Percentiles rank a stretch among this genome's conserved stretches.
Evolutionary conservation across 1,284 basidiomycete species (phyloP).

Genomic region (Sparassis latifolia): DNA sequence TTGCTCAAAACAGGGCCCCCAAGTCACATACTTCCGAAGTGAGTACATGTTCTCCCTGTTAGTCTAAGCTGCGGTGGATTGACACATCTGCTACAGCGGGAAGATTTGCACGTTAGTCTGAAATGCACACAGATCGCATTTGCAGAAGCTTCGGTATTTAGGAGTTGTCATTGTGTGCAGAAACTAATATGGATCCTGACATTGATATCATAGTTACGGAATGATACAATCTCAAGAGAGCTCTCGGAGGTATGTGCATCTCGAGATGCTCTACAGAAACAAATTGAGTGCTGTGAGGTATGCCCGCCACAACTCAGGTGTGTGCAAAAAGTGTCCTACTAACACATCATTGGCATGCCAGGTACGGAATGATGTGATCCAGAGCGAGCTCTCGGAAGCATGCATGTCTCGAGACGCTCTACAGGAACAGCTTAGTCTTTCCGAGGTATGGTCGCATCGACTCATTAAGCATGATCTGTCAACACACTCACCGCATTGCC

Average conservation of each 20-base stretch:
- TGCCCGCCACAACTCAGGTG: too few relatives aligned
- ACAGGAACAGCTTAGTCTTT: neutral
- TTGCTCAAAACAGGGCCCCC: neutral
- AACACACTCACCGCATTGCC: neutral
- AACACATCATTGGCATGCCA: neutral
- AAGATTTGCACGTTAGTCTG: neutral
- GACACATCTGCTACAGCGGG: neutral
- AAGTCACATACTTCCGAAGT: neutral
- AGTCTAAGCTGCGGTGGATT: neutral
- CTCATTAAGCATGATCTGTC: neutral
- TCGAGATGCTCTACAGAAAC: too few relatives aligned
- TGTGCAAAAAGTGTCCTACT: too few relatives aligned
- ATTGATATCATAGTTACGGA: too few relatives aligned
- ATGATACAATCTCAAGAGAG: too few relatives aligned
- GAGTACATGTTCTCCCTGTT: neutral
- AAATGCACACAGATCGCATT: neutral
- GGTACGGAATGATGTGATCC: neutral
- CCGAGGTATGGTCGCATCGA: neutral
- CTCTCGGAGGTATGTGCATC: too few relatives aligned
- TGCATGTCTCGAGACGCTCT: neutral
- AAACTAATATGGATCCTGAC: neutral
- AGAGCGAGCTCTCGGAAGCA: neutral
- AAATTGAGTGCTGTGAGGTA: too few relatives aligned
- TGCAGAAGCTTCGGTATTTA: neutral
- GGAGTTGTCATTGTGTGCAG: neutral